Evolutionary conservation across 768 basidiomycete genomes (phyloP), one percentile per base, ranked within the genome.

Genomic region (Xerocomellus dryophilus): DNA sequence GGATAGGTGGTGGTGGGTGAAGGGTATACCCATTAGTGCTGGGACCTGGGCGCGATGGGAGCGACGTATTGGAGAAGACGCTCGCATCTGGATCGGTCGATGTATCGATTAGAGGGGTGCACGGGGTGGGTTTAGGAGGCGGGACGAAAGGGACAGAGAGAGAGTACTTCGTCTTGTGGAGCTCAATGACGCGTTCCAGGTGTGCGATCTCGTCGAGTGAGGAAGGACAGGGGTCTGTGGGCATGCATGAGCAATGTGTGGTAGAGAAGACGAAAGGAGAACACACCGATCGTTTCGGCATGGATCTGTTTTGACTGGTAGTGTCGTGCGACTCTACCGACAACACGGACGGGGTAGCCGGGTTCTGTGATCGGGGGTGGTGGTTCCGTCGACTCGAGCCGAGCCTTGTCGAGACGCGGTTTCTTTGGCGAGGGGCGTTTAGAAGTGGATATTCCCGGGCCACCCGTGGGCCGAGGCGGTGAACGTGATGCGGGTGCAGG

Each of bases 131-230:
- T 50, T 61, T 53, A 5, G 58, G 45, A 17, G 63, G 44, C 23
- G 79, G 81, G 10, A 75, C 62, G 57, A 88, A 90, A 0, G 81
- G 78, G 23, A 64, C 29, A 9, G 72, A 50, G 0, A 73, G 59
- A 5, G 74, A 76, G 61, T 89, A 90, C 31, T 70, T 71, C 1
- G 71, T 74, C 55, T 71, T 68, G 62, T 87, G 86, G 6, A 88
- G 71, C 2, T 74, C 62, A 5, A 73, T 71, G 10, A 88, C 85
- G 5, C 55, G 62, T 44, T 73, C 70, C 74, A 81, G 80, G 59
- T 90, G 88, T 4, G 61, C 54, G 7, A 83, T 74, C 66, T 90
- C 85, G 4, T 87, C 84, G 56, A 83, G 83, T 0, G 68, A 64
- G 10, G 82, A 80, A 17, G 53, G 51, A 64, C 81, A 85, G 23